Conservation (phyloP, 345 rosid genomes). For the Brassica cretica region DNA sequence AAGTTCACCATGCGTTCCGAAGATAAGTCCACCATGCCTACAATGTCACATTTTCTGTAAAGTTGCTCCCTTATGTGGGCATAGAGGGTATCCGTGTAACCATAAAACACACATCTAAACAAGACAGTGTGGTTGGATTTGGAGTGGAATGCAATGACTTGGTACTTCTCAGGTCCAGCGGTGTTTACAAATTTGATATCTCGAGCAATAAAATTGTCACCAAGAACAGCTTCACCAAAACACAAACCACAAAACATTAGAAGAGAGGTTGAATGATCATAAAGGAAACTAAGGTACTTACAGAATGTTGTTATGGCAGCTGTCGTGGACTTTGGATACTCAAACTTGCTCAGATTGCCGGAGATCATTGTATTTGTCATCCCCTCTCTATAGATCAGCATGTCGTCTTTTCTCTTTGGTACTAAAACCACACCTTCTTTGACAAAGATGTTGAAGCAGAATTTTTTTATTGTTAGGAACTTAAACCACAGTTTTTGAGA, state of each 20-base stretch:
- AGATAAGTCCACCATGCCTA: background rate
- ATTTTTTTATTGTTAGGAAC: background rate
- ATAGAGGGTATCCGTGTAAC: background rate
- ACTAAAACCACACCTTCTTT: background rate
- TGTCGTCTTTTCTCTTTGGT: background rate
- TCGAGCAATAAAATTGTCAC: background rate
- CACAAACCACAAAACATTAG: background rate
- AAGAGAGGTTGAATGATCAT: background rate
- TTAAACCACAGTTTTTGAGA: background rate
- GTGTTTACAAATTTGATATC: background rate
- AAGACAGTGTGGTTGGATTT: background rate
- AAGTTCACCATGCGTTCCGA: background rate
- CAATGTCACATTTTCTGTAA: background rate
- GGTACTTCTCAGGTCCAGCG: background rate
- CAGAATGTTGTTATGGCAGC: background rate
- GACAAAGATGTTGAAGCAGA: background rate
- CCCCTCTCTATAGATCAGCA: background rate
- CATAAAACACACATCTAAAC: background rate
- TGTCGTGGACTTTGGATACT: background rate
- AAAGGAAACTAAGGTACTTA: background rate
- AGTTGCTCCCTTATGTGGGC: background rate
- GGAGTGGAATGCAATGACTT: background rate
- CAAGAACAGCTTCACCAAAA: background rate
- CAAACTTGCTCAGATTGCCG: background rate
- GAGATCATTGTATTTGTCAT: background rate